A percentile compares a stretch with the other conserved stretches of the same genome.
These are phyloP conservation scores for Paecilomyces niveus DNA, from an alignment of 2,329 filamentous ascomycete species.

Conservation along the genomic window DNA sequence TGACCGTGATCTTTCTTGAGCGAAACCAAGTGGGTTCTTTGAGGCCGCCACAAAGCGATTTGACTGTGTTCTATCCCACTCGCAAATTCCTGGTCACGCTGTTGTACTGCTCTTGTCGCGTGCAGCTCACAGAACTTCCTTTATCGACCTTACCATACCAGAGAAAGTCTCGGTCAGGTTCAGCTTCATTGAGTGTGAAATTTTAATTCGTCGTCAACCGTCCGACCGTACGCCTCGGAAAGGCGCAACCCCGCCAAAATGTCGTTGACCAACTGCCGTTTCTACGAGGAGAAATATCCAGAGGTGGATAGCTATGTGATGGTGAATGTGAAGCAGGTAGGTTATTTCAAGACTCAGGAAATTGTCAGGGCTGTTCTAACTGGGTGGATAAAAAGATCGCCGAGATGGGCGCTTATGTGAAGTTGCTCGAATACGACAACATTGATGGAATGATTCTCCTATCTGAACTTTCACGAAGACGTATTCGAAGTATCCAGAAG, in stretches of 20 bases:
- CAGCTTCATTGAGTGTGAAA: not conserved
- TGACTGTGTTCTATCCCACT: conserved; percentile 21
- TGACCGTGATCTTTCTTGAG: conserved; percentile 8
- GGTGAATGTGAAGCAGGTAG: conserved; percentile 97
- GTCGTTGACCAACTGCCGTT: conserved; percentile 94
- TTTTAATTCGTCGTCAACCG: not conserved
- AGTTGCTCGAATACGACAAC: conserved; percentile 98
- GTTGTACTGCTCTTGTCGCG: not conserved
- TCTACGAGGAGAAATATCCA: conserved; percentile 95
- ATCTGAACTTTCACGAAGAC: conserved; percentile 92
- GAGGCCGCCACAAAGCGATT: conserved; percentile 32
- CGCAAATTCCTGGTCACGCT: conserved; percentile 9
- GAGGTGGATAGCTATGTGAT: conserved; percentile 99
- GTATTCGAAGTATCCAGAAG: conserved; percentile 98
- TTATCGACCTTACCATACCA: not conserved
- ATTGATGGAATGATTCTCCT: conserved; percentile 99
- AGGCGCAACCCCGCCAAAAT: conserved; percentile 56
- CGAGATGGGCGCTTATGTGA: conserved; percentile 99
- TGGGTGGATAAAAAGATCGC: conserved; percentile 60
- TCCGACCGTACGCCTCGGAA: conserved; percentile 1
- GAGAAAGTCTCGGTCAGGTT: not conserved
- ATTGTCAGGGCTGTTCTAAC: conserved; percentile 4
- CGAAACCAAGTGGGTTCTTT: conserved; percentile 27
- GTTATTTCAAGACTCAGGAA: conserved; percentile 5
- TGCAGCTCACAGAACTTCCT: not conserved